Evolutionary conservation across 139 green algal species (phyloP), one percentile per base, ranked within the genome.

Genomic region (Coelastrella sp.): DNA sequence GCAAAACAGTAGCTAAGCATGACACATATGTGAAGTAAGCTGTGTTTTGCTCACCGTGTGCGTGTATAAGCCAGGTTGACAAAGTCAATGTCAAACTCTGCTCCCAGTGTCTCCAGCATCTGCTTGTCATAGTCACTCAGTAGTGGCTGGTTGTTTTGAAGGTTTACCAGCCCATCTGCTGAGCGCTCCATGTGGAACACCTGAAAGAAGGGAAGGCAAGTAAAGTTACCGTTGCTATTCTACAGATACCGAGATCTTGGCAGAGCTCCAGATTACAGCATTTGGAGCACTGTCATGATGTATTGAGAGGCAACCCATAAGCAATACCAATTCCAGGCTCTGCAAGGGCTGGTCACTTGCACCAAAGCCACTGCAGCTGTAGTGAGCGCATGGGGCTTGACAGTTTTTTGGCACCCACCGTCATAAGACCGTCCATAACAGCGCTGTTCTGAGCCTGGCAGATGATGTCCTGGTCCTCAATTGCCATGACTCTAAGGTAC

Each of bases 51-150:
- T 83, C 73, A 90, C 85, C 85, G 58, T 20, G 66, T 90, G 7
- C 96, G 95, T 4, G 92, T 95, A 93, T 98, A 99, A n/a, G 92
- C 96, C 86, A 99, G 86, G 59, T 80, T 95, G 57, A 99, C 47
- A 80, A 97, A 99, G 89, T 99, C 97, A 13, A 99, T 95, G 88
- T 99, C 96, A 83, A 94, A 97, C 19, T 90, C 85, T 64, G 78
- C 64, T 59, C 78, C 90, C 90, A 95, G 85, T 47, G 66, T 80
- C 17, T 80, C 66, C 0, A 96, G 73, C 77, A 89, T 93, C 60
- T 96, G 82, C 94, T 94, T 95, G 94, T 99, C 96, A 57, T 92
- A 95, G n/a, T 97, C 93, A 23, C 78, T 93, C 22, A 99, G 92
- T 81, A 97, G 90, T 5, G 96, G 97, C 85, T 98, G 90, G 83